Evolutionary conservation across 371 early-diverging fungal species (phyloP), one percentile per base, ranked within the genome.

Genomic region (Haplosporangium sp.): DNA sequence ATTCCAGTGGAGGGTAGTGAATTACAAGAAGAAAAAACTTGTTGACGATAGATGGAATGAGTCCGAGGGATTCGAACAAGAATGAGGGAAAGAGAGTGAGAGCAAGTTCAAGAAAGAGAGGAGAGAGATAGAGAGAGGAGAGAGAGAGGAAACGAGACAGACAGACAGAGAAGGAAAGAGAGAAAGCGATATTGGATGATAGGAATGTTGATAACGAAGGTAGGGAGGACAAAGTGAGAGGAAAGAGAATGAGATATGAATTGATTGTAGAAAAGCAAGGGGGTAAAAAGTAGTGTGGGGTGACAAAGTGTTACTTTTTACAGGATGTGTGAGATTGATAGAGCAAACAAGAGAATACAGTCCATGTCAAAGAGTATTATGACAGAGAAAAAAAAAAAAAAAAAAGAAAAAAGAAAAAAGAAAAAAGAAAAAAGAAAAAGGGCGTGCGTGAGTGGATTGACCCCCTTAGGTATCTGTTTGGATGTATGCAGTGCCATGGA

Each of bases 1-100:
- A 75, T 75, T 55, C 70, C 76, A 69, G 53, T 40, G 48, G 47
- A 44, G 38, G 42, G 19, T 35, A 71, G 40, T 42, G 59, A 44
- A 58, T 15, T 42, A n/a, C 17, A 61, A 27, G 44, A 57, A 27
- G 27, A 27, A 27, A 27, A 27, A 27, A 45, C 50, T 15, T 61
- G 27, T 10, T 38, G 37, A 56, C 39, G 55, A 34, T 44, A 20
- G 57, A 58, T 42, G 48, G 42, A 42, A 61, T 42, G 48, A 62
- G 39, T 9, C 15, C 47, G 27, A 15, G 47, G 47, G 47, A 47
- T 34, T n/a, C 48, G 56, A 55, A n/a, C 52, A 35, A 17, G 19
- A 48, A 3, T 17, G 61, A 71, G n/a, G 35, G 58, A 34, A 42
- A n/a, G 42, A 69, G 20, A 4, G 27, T 17, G 19, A 45, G 34